These are phyloP conservation scores for Ophiostoma pallidulum DNA, from an alignment of 2,329 filamentous ascomycete genomes.

Conservation along the genomic window DNA sequence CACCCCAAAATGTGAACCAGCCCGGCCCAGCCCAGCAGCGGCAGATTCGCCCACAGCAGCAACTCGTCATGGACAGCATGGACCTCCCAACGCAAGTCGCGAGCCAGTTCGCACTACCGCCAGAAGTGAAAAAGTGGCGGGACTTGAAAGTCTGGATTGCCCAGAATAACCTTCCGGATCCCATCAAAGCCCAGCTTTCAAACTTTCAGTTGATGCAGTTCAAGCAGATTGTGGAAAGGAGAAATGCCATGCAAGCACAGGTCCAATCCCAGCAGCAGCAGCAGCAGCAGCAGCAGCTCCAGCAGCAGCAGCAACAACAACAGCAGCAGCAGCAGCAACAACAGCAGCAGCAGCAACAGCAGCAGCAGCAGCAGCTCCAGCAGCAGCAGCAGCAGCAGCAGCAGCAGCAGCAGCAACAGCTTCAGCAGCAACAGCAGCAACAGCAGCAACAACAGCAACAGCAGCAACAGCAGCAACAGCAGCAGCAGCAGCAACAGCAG, in stretches of 20 bases:
- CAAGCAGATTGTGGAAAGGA: conserved; percentile 18
- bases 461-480: conserved; percentile 15
- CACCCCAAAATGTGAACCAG: conserved; percentile 11
- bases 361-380: conserved; percentile 15
- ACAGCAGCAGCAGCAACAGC: conserved; percentile 15
- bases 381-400: conserved; percentile 10
- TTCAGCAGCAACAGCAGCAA: too few species aligned
- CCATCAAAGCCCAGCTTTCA: conserved; percentile 25
- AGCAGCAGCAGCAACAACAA: background rate
- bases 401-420: too few species aligned
- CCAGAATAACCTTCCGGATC: conserved; percentile 27
- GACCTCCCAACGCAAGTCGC: conserved; percentile 33
- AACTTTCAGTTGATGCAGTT: conserved; percentile 33
- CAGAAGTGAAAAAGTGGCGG: conserved; percentile 40
- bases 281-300: conserved; percentile 15
- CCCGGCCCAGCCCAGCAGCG: conserved; percentile 18
- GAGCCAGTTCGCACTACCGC: conserved; percentile 25
- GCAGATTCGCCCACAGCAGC: conserved; percentile 23
- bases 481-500: conserved; percentile 11
- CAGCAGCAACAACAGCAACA: conserved; percentile 13
- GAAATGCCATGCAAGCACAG: too few species aligned
- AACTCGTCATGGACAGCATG: conserved; percentile 38
- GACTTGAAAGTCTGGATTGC: conserved; percentile 35
- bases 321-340: conserved; percentile 15
- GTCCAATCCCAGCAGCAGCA: too few species aligned